Conservation (phyloP, 345 rosid genomes). For the Aethionema arabicum region DNA sequence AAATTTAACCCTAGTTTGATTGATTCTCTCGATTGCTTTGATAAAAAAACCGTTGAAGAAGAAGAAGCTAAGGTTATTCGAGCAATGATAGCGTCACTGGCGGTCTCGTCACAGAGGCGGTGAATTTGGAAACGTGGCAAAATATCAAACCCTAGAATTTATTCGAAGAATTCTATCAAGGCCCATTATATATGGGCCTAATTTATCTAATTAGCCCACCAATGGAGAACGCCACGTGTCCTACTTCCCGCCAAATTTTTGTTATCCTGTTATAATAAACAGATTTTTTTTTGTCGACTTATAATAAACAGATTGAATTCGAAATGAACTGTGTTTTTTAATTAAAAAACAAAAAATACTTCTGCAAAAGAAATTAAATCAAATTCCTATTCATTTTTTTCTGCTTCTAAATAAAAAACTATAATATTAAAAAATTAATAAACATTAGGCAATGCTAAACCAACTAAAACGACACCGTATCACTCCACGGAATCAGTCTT, state of each 20-base stretch:
- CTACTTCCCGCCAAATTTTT: no score
- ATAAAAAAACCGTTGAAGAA: neutral
- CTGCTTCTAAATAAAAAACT: no score
- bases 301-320: no score
- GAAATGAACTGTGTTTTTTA: no score
- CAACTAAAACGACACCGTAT: neutral
- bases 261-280: no score
- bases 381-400: no score
- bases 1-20: neutral
- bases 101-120: slow-evolving; percentile 21
- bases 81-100: slow-evolving; percentile 22
- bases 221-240: no score
- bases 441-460: no score
- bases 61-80: slow-evolving; percentile 6
- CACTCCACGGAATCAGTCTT: slow-evolving; percentile 11
- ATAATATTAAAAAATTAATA: no score
- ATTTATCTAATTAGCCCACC: slow-evolving; percentile 8
- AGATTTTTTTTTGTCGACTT: no score
- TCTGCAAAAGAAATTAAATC: no score
- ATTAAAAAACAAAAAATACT: no score
- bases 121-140: slow-evolving; percentile 25
- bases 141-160: slow-evolving; percentile 24
- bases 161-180: neutral
- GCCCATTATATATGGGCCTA: slow-evolving; percentile 18
- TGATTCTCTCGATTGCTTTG: slow-evolving; percentile 7